A percentile compares a stretch with the other conserved stretches of the same genome.
These are phyloP conservation scores for Cnidoscolus chayamansa DNA, from an alignment of 441 rosid species.

Conservation along the genomic window DNA sequence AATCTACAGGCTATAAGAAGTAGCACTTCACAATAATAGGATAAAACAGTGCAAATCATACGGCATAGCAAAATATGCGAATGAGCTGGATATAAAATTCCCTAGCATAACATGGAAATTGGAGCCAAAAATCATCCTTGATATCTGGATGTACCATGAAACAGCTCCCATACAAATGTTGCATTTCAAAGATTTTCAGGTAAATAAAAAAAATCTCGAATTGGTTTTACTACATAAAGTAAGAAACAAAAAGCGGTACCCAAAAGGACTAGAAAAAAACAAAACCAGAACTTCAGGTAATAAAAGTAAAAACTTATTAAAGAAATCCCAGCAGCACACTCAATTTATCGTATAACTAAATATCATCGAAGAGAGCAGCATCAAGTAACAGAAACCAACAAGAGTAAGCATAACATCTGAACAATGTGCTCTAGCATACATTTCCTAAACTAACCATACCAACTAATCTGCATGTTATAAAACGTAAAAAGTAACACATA, in stretches of 20 bases:
- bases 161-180: conserved; percentile 4
- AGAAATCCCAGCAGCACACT: too few species aligned
- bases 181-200: neutral
- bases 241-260: neutral
- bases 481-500: too few species aligned
- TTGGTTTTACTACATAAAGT: neutral
- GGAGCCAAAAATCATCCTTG: conserved; percentile 13
- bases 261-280: neutral
- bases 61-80: neutral
- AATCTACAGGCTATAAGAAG: neutral
- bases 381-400: too few species aligned
- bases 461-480: neutral
- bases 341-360: too few species aligned
- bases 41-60: neutral
- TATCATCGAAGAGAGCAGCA: too few species aligned
- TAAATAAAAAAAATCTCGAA: neutral
- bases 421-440: neutral
- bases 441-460: neutral
- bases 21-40: neutral
- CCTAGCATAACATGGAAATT: neutral
- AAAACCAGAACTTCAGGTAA: neutral
- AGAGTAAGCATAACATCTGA: too few species aligned
- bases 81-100: conserved; percentile 2
- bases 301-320: too few species aligned
- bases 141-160: conserved; percentile 11